Evolutionary conservation across 2,329 filamentous ascomycete genomes (phyloP), one percentile per base, ranked within the genome.

Genomic region (Chalaropsis thielavioides): DNA sequence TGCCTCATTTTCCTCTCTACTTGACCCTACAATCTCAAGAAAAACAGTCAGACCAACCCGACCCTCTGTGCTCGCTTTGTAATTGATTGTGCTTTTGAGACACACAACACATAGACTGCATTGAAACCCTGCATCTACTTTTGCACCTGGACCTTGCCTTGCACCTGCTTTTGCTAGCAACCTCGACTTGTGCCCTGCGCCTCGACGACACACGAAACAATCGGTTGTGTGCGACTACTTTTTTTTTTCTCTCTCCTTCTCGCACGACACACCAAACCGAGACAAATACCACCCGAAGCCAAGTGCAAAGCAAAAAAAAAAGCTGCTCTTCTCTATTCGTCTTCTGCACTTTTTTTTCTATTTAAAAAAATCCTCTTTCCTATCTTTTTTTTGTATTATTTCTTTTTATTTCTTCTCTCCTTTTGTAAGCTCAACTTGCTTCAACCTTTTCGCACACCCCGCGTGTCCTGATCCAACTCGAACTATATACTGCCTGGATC

Each of bases 401-500:
- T 49, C n/a, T n/a, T 63, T 51, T 62, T 61, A 38, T 35, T 17
- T 27, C 2, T 24, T 22, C 46, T 24, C 46, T 15, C 46, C 62
- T 62, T 64, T 51, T 60, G 63, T 63, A 49, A 62, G 58, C 46
- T 41, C 35, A 51, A 13, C 49, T 44, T 41, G 27, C 49, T 44
- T 59, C 40, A 56, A 38, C 41, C 27, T 11, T 44, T 46, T 62
- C 59, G 56, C 61, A 63, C 43, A 51, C 66, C 63, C 59, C 59
- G 63, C 62, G 60, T 64, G 63, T 61, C 46, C 58, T 60, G 44
- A 49, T 63, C 35, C 64, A 65, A 62, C 51, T 61, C 51, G 56
- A 31, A 35, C 38, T 65, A 4, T 10, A 6, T 62, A 63, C 61
- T 51, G 19, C 40, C 64, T 46, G 49, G 19, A 27, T 35, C 58